Percentiles rank a stretch among this genome's conserved stretches.
phyloP scores from a whole-genome alignment of 2,329 filamentous ascomycete genomes.

The Chaetomium sp. region DNA sequence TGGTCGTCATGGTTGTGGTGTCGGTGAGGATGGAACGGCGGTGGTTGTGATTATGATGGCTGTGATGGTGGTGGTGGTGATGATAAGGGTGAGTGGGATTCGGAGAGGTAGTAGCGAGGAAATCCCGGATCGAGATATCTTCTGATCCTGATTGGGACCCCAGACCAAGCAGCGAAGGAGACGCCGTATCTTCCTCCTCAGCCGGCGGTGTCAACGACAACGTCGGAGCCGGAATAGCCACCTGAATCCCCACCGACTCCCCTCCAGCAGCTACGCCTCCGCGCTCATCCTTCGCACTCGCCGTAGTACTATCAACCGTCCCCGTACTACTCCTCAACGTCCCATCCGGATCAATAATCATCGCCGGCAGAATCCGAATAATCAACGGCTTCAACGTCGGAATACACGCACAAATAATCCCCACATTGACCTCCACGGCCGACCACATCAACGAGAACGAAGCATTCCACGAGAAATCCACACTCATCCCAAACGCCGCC shows the following conservation, averaged over 20 bases:
- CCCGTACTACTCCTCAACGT: slow-evolving; percentile 29
- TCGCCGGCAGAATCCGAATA: slow-evolving; percentile 52
- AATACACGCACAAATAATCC: slow-evolving; percentile 87
- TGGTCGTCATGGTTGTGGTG: neutral
- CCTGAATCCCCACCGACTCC: neutral
- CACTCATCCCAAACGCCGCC: slow-evolving; percentile 45
- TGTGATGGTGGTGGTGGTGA: neutral
- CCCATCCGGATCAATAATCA: slow-evolving; percentile 47
- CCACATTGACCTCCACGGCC: slow-evolving; percentile 82
- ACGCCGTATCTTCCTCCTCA: neutral
- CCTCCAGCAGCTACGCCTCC: neutral
- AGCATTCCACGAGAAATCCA: slow-evolving; percentile 64
- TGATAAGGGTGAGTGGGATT: neutral
- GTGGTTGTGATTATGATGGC: neutral
- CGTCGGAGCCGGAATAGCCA: neutral
- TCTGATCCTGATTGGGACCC: slow-evolving; percentile 2
- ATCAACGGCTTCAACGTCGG: slow-evolving; percentile 85
- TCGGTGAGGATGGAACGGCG: neutral
- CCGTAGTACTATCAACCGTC: slow-evolving; percentile 19
- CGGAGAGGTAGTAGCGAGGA: slow-evolving; percentile 11
- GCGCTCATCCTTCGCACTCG: neutral
- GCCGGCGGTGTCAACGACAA: slow-evolving; percentile 1
- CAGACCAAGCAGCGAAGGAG: too few species aligned
- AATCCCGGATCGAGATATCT: slow-evolving; percentile 20
- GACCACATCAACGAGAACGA: slow-evolving; percentile 91